A percentile compares a stretch with the other conserved stretches of the same genome.
phyloP scores from a whole-genome alignment of 441 rosid species.

The Brassica hybrid region DNA sequence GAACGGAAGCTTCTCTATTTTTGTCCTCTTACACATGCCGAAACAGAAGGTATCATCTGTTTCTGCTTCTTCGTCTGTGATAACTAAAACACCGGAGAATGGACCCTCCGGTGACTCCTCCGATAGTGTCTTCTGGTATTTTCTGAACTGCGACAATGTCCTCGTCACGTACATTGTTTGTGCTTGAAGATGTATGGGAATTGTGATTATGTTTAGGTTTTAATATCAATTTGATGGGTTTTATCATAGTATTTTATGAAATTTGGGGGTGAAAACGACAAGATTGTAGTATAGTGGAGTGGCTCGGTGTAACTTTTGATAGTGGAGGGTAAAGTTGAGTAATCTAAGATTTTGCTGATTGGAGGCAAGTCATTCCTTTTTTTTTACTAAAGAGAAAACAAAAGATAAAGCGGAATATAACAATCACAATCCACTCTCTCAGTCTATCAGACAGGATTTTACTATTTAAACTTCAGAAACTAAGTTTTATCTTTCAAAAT shows the following conservation, averaged over 20 bases:
- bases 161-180: conserved; percentile 57
- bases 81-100: conserved; percentile 53
- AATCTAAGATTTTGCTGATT: background rate
- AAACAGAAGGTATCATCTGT: conserved; percentile 56
- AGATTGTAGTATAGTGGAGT: background rate
- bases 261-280: background rate
- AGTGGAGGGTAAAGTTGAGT: background rate
- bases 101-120: conserved; percentile 57
- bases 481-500: background rate
- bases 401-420: background rate
- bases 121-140: conserved; percentile 44
- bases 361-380: background rate
- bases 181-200: background rate
- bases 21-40: conserved; percentile 46
- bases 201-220: background rate
- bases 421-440: background rate
- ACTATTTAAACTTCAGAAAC: background rate
- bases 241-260: background rate
- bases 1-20: conserved; percentile 50
- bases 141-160: conserved; percentile 55
- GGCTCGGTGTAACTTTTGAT: background rate
- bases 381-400: background rate
- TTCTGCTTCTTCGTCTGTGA: conserved; percentile 60
- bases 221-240: background rate
- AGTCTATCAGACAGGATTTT: background rate